Conservation (phyloP, 2,329 filamentous ascomycete species). For the Paramyrothecium sp. region DNA sequence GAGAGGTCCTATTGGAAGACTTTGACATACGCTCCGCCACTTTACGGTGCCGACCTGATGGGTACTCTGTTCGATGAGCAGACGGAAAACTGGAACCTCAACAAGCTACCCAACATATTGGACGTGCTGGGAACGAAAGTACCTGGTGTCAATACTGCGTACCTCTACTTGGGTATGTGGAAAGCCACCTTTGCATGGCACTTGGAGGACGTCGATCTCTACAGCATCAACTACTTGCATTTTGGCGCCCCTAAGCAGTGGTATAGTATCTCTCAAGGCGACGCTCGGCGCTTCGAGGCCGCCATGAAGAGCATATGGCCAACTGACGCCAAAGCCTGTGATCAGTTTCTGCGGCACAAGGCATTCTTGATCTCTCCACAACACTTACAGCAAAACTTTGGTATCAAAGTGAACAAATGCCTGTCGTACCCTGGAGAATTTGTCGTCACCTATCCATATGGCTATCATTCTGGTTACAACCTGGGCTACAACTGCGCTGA, state of each 20-base stretch:
- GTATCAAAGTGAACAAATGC: conserved; percentile 93
- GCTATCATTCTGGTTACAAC: conserved; percentile 97
- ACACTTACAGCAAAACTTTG: conserved; percentile 81
- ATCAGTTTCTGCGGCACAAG: conserved; percentile 96
- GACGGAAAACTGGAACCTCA: conserved; percentile 87
- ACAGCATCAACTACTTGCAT: conserved; percentile 99
- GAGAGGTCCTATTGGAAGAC: conserved; percentile 98
- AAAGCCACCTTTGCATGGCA: conserved; percentile 99
- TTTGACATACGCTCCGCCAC: conserved; percentile 86
- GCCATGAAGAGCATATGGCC: conserved; percentile 97
- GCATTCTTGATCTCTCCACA: conserved; percentile 94
- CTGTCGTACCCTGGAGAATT: conserved; percentile 97
- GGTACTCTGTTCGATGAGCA: conserved; percentile 90
- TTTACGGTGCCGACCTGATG: conserved; percentile 96
- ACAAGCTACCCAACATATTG: conserved; percentile 88
- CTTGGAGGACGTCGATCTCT: conserved; percentile 95
- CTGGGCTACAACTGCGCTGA: conserved; percentile 98
- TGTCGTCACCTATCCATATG: conserved; percentile 97
- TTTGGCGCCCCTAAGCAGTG: conserved; percentile 98
- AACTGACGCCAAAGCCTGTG: conserved; percentile 89
- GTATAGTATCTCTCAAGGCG: conserved; percentile 98
- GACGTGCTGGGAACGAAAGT: conserved; percentile 95
- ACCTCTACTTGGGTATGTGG: conserved; percentile 99
- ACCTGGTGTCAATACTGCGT: conserved; percentile 96
- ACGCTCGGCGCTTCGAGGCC: conserved; percentile 86